Conservation (phyloP, 129 eudicot species). For the Smallanthus sonchifolius region DNA sequence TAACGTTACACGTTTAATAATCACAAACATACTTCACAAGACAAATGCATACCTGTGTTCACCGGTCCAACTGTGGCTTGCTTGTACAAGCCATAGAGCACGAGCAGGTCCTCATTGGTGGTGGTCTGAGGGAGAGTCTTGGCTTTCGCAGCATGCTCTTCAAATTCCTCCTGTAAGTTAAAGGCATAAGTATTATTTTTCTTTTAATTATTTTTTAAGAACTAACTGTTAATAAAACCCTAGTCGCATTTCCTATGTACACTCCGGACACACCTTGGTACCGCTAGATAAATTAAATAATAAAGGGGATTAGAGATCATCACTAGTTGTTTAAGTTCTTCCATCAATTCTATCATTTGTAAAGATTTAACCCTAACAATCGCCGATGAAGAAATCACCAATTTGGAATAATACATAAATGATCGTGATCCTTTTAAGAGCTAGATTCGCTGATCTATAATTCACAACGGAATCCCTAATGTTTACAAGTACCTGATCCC, state of each 20-base stretch:
- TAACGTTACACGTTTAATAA: neutral
- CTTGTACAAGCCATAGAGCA: constrained; percentile 82
- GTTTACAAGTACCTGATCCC: constrained; percentile 1
- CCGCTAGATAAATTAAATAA: neutral
- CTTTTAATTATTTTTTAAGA: too few species aligned
- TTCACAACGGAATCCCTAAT: neutral
- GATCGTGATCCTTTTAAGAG: neutral
- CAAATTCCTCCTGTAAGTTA: constrained; percentile 77
- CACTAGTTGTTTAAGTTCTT: neutral
- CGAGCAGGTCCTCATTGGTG: constrained; percentile 59
- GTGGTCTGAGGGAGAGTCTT: constrained; percentile 63
- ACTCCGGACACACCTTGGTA: too few species aligned
- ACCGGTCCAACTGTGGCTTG: constrained; percentile 90
- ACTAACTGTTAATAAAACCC: too few species aligned
- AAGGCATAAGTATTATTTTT: neutral
- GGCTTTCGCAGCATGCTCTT: constrained; percentile 80
- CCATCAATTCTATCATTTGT: neutral
- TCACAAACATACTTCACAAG: neutral
- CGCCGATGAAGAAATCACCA: neutral
- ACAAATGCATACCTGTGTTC: constrained; percentile 52
- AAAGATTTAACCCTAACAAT: neutral
- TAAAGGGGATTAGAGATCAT: neutral
- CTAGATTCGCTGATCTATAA: neutral
- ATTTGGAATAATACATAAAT: neutral
- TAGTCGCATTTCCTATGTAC: too few species aligned